A percentile compares a stretch with the other conserved stretches of the same genome.
Evolutionary conservation across 1,284 basidiomycete genomes (phyloP).

Genomic region (Fomitopsis schrenkii): DNA sequence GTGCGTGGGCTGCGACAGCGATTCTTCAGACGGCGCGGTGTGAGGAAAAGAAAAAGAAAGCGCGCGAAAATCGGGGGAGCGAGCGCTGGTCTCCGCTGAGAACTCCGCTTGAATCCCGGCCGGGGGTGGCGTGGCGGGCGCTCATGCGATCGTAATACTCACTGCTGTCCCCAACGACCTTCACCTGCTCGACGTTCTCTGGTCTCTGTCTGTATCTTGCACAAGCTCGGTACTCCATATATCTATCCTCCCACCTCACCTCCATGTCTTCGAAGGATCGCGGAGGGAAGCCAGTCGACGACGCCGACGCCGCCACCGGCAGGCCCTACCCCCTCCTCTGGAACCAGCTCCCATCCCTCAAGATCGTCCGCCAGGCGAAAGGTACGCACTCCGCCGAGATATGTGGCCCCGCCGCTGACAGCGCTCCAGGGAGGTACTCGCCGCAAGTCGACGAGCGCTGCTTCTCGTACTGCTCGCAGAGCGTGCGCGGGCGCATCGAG

Average conservation of each 20-base stretch:
- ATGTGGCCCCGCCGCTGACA: neutral
- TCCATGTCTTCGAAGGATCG: conserved; percentile 5
- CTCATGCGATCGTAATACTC: neutral
- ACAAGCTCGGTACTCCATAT: neutral
- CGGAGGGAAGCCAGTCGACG: neutral
- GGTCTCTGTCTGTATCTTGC: neutral
- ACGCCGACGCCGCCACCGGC: conserved; percentile 9
- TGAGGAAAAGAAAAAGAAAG: conserved; percentile 6
- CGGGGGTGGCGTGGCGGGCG: neutral
- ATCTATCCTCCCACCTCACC: neutral
- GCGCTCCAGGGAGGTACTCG: conserved; percentile 46
- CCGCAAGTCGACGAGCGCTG: conserved; percentile 68
- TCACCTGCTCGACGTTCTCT: neutral
- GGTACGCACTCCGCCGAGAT: conserved; percentile 10
- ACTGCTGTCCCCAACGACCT: neutral
- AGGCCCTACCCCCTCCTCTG: conserved; percentile 17
- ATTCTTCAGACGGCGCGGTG: conserved; percentile 65
- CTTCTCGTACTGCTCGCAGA: conserved; percentile 69
- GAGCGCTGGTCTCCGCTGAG: neutral
- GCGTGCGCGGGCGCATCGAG: conserved; percentile 52
- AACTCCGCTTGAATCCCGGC: conserved; percentile 5
- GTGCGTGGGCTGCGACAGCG: conserved; percentile 80
- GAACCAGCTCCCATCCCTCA: conserved; percentile 23
- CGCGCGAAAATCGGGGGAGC: neutral
- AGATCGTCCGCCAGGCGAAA: conserved; percentile 24